Conservation (phyloP, 805 yeast genomes). For the Debaryomyces tyrocola region DNA sequence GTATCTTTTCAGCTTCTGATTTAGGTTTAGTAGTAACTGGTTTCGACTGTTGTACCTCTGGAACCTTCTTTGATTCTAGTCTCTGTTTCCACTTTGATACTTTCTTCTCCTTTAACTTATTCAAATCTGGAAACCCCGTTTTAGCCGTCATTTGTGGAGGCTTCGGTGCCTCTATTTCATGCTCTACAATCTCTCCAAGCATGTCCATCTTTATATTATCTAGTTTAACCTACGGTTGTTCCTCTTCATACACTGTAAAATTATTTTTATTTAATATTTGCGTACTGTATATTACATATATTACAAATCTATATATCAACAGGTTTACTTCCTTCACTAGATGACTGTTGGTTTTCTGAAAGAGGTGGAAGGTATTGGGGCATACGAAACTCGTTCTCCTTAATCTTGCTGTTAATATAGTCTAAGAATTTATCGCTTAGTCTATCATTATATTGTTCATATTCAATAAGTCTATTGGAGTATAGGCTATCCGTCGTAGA, state of each 20-base stretch:
- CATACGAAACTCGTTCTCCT: constrained; percentile 11
- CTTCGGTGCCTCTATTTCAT: constrained; percentile 40
- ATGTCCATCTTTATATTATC: constrained; percentile 50
- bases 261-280: neutral
- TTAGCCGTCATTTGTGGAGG: constrained; percentile 26
- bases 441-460: constrained; percentile 7
- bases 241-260: no score
- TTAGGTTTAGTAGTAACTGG: neutral
- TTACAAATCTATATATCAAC: neutral
- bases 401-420: constrained; percentile 13
- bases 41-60: neutral
- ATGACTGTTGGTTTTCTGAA: neutral
- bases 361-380: constrained; percentile 13
- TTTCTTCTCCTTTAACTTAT: constrained; percentile 25
- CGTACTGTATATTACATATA: neutral
- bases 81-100: constrained; percentile 54
- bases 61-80: constrained; percentile 23
- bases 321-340: neutral
- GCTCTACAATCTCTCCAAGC: constrained; percentile 73
- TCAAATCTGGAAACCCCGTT: constrained; percentile 38
- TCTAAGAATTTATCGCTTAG: constrained; percentile 11
- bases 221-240: no score
- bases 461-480: neutral
- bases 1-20: constrained; percentile 72
- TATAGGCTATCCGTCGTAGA: neutral